Conservation (phyloP, 805 yeast species). For the Ascoidea asiatica region DNA sequence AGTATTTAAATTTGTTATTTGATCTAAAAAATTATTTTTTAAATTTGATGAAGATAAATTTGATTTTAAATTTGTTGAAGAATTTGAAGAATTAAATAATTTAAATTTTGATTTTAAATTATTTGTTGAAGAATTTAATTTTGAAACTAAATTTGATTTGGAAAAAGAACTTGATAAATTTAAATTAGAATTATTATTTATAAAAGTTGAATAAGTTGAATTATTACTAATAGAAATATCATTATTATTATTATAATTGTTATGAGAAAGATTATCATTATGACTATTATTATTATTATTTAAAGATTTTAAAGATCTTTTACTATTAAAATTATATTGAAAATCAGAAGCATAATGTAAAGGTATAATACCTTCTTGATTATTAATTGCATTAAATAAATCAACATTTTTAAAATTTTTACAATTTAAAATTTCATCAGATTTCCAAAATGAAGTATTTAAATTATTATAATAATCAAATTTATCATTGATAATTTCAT, state of each 20-base stretch:
- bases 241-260: neutral
- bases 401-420: conserved; percentile 4
- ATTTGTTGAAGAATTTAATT: neutral
- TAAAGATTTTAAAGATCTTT: conserved; percentile 4
- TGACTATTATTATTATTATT: conserved; percentile 1
- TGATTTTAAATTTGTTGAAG: neutral
- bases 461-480: conserved; percentile 1
- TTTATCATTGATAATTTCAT: conserved; percentile 4
- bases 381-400: conserved; percentile 7
- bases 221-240: neutral
- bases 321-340: conserved; percentile 6
- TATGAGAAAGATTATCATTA: conserved; percentile 5
- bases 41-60: neutral
- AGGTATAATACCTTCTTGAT: conserved; percentile 9
- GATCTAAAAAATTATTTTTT: neutral
- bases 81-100: neutral
- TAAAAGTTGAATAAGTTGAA: neutral
- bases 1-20: conserved; percentile 4
- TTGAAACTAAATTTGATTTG: neutral
- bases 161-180: neutral
- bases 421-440: conserved; percentile 4
- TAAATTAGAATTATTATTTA: neutral
- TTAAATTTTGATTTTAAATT: neutral
- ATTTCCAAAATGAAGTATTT: neutral
- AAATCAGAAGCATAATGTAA: conserved; percentile 5